phyloP scores from a whole-genome alignment of 2,329 filamentous ascomycete species.

The Corynespora cassiicola region DNA sequence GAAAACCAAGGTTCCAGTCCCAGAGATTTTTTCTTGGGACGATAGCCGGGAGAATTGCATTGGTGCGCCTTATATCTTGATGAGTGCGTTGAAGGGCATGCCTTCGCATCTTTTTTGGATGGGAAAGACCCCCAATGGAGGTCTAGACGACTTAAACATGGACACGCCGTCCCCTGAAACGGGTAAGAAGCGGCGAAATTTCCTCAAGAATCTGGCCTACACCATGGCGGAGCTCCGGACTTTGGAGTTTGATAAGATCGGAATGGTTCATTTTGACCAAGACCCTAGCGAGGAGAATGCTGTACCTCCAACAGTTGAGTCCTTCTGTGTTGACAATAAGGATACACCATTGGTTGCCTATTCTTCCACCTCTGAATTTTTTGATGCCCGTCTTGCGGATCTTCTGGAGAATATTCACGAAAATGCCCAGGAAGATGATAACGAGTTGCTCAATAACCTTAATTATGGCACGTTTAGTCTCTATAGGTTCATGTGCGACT shows the following conservation, averaged over 20 bases:
- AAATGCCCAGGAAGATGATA: too few relatives aligned
- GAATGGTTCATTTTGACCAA: slow-evolving; percentile 8
- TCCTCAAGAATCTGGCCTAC: slow-evolving; percentile 13
- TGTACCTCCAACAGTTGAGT: slow-evolving; percentile 1
- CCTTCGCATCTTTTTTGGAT: slow-evolving; percentile 13
- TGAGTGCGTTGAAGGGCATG: slow-evolving; percentile 7
- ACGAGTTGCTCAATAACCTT: too few relatives aligned
- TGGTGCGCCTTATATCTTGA: slow-evolving; percentile 14
- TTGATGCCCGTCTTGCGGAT: background rate
- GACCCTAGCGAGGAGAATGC: background rate
- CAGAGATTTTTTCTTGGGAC: slow-evolving; percentile 15
- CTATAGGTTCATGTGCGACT: slow-evolving; percentile 1
- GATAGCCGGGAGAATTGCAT: slow-evolving; percentile 17
- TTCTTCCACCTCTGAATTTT: slow-evolving; percentile 1
- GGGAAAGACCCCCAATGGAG: background rate
- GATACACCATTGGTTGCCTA: background rate
- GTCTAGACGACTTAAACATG: background rate
- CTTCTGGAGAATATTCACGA: too few relatives aligned
- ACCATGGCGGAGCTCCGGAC: slow-evolving; percentile 9
- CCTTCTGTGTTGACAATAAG: background rate
- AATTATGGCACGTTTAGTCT: too few relatives aligned
- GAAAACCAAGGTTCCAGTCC: slow-evolving; percentile 12
- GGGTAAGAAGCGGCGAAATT: slow-evolving; percentile 7
- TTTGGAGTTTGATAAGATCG: slow-evolving; percentile 15
- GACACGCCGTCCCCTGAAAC: background rate